Evolutionary conservation across 768 basidiomycete species (phyloP).

Genomic region (Rhizopogon roseolus): DNA sequence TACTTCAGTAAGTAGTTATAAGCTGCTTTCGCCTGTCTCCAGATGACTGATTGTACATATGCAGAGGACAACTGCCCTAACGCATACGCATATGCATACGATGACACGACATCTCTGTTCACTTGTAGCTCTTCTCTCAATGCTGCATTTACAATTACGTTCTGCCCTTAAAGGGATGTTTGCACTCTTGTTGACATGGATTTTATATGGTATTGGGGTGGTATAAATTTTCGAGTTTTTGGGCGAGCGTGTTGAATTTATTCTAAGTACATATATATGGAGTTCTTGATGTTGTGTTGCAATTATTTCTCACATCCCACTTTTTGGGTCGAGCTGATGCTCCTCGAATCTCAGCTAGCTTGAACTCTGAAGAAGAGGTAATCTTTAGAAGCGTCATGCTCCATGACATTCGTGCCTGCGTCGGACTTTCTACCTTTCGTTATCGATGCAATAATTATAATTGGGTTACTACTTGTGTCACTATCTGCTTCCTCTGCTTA

Average conservation of each 20-base stretch:
- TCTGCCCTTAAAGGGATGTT: slow-evolving; percentile 29
- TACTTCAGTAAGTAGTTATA: slow-evolving; percentile 39
- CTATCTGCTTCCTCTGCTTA: too few relatives aligned
- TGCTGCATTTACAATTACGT: slow-evolving; percentile 42
- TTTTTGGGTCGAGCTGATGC: too few relatives aligned
- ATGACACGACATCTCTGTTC: slow-evolving; percentile 44
- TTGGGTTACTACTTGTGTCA: too few relatives aligned
- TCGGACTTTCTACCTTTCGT: too few relatives aligned
- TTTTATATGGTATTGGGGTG: neutral
- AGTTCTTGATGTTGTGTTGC: neutral
- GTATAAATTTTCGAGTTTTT: neutral
- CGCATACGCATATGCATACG: slow-evolving; percentile 49
- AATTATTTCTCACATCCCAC: too few relatives aligned
- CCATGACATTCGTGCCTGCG: too few relatives aligned
- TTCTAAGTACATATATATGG: neutral
- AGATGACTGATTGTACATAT: neutral
- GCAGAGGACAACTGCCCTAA: slow-evolving; percentile 39
- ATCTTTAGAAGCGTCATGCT: too few relatives aligned
- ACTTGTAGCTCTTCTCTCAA: slow-evolving; percentile 31
- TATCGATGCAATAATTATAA: too few relatives aligned
- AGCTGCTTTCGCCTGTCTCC: neutral
- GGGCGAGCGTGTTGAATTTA: neutral
- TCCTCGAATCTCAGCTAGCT: too few relatives aligned
- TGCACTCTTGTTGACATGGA: neutral
- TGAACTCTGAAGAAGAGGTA: too few relatives aligned